Conservation (phyloP, 345 rosid species). For the Camelina laxa region DNA sequence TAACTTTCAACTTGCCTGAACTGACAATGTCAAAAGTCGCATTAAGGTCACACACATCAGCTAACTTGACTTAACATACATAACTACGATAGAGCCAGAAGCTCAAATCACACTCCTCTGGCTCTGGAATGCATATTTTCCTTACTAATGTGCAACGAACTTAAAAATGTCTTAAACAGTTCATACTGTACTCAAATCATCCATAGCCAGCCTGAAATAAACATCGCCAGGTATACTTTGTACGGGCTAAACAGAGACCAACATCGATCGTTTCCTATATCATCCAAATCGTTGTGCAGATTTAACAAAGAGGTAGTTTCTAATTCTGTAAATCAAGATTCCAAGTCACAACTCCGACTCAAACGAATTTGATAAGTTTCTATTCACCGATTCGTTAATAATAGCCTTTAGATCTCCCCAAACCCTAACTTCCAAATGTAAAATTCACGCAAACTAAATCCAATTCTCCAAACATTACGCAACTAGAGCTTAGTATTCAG, state of each 20-base stretch:
- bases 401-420: conserved; percentile 9
- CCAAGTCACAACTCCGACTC: background rate
- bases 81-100: background rate
- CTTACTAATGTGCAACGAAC: background rate
- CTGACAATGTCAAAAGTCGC: conserved; percentile 7
- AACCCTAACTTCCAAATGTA: conserved; percentile 31
- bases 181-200: conserved; percentile 1
- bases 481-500: conserved; percentile 18
- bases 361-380: background rate
- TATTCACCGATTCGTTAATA: background rate
- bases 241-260: conserved; percentile 3
- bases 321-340: background rate
- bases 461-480: conserved; percentile 15
- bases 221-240: background rate
- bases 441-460: conserved; percentile 27
- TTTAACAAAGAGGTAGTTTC: background rate
- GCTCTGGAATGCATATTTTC: background rate
- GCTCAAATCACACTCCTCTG: background rate
- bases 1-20: background rate
- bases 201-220: background rate
- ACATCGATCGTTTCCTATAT: background rate
- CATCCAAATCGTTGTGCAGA: background rate
- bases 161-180: background rate
- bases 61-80: conserved; percentile 4
- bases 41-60: background rate